Evolutionary conservation across 148 eudicot species (phyloP).

Genomic region (Vaccinium corymbosum): DNA sequence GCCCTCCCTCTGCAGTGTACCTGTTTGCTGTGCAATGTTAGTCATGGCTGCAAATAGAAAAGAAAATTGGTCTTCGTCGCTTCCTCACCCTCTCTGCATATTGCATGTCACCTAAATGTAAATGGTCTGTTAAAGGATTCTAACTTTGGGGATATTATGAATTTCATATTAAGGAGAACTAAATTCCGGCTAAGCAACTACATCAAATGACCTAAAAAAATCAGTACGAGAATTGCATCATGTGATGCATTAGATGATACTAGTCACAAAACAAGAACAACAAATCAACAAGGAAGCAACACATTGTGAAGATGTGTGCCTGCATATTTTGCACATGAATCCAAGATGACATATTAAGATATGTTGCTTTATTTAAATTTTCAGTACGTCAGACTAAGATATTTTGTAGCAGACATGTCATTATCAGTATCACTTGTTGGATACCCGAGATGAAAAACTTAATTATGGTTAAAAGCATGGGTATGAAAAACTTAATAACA

Average conservation of each 20-base stretch:
- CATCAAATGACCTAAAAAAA: neutral
- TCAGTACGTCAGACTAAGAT: neutral
- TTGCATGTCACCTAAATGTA: neutral
- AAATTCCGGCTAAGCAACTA: neutral
- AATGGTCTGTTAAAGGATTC: neutral
- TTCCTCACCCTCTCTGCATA: neutral
- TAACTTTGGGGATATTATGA: neutral
- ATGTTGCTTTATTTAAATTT: neutral
- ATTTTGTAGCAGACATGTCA: too few species aligned
- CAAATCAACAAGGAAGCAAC: neutral
- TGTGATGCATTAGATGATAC: neutral
- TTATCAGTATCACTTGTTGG: too few species aligned
- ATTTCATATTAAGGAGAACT: neutral
- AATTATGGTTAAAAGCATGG: too few species aligned
- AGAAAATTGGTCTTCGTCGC: neutral
- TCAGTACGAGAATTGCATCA: neutral
- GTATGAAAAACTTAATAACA: too few species aligned
- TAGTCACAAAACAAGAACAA: neutral
- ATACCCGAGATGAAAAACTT: too few species aligned
- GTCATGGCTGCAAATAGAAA: slow-evolving; percentile 11
- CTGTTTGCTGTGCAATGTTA: slow-evolving; percentile 38
- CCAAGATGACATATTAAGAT: neutral
- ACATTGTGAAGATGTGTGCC: neutral
- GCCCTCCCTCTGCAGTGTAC: slow-evolving; percentile 90
- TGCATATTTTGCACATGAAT: neutral